Evolutionary conservation across 129 eudicot species (phyloP).

Genomic region (Erigeron canadensis): DNA sequence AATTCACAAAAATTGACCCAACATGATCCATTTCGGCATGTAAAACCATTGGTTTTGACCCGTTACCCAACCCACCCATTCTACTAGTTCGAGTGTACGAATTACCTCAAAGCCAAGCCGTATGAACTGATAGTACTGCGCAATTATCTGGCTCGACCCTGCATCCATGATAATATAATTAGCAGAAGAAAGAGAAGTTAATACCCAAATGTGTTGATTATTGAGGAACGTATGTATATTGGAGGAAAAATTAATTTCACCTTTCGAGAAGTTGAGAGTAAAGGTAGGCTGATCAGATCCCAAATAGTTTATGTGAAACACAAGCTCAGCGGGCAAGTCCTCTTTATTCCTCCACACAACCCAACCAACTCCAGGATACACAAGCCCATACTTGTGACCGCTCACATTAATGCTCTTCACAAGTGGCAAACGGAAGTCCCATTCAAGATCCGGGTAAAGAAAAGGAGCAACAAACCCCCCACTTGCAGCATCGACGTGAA

Average conservation of each 20-base stretch:
- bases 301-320: constrained; percentile 75
- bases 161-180: constrained; percentile 5
- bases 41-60: not conserved
- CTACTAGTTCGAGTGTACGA: not conserved
- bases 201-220: not conserved
- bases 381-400: constrained; percentile 90
- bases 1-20: too few relatives aligned
- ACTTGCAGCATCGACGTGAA: constrained; percentile 92
- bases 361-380: constrained; percentile 83
- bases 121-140: constrained; percentile 7
- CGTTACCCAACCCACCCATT: not conserved
- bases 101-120: constrained; percentile 15
- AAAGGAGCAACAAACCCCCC: constrained; percentile 89
- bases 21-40: not conserved
- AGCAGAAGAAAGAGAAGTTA: constrained; percentile 13
- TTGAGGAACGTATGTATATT: not conserved
- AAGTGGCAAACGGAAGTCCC: constrained; percentile 79
- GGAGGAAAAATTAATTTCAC: constrained; percentile 23
- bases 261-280: constrained; percentile 80
- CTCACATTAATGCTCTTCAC: constrained; percentile 87
- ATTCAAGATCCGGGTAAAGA: constrained; percentile 61
- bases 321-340: constrained; percentile 73
- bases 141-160: constrained; percentile 21
- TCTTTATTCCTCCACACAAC: constrained; percentile 76
- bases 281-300: constrained; percentile 89